Evolutionary conservation across 2,329 filamentous ascomycete genomes (phyloP), one percentile per base, ranked within the genome.

Genomic region (Colletotrichum karsti): DNA sequence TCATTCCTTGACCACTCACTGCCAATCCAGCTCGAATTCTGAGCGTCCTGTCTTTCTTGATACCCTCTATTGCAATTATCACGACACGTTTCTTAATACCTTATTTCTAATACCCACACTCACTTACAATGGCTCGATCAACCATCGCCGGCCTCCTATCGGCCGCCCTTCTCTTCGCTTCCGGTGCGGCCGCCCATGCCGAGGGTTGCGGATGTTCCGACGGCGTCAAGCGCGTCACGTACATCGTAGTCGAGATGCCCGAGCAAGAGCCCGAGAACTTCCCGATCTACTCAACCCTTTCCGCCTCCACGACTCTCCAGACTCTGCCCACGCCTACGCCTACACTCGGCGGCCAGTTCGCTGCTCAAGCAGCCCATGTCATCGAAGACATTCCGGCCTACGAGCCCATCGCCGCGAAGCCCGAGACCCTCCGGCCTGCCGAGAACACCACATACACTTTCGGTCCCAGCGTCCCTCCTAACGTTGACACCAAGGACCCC

Each of bases 371-470:
- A 22, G 59, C 64, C 5, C 59, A 68, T 22, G 30, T 61, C 18
- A 22, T 67, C 22, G 62, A 67, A 37, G 53, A 69, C 37, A 56
- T 63, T 3, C 51, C 51, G 37, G 12, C 53, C 20, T 68, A 33
- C 18, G 61, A 69, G 50, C 42, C 50, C 7, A 2, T 68, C 26
- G 57, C 44, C 46, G 35, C 20, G 48, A 64, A 64, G 60, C 67
- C 67, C 28, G 51, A 63, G 42, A 28, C 44, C 28, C 77, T 79
- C 18, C 73, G 77, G 3, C 65, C 67, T 2, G 65, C 69, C 18
- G 73, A 77, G 30, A 78, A 80, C 51, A 60, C 53, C 5, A 70
- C 66, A 10, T 63, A 71, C 44, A 70, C 68, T 9, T 72, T 72
- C 28, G 67, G 67, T 4, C 69, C 71, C 13, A 51, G 39, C 26